Percentiles rank a stretch among this genome's conserved stretches.
These are phyloP conservation scores for Rhodotorula sp. DNA, from an alignment of 1,284 basidiomycete genomes.

Conservation along the genomic window DNA sequence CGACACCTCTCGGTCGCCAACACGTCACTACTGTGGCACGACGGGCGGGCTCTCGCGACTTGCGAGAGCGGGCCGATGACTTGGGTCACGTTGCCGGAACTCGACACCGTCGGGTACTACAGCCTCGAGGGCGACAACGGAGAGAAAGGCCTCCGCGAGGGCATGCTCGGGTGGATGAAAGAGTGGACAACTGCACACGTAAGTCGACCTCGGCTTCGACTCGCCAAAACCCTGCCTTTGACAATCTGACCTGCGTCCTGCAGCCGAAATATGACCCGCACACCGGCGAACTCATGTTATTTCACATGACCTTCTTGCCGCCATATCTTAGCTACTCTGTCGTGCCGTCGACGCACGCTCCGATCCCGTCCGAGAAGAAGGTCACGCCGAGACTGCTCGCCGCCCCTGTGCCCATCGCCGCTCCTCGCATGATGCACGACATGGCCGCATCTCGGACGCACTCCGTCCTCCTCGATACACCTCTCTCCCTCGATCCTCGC, in stretches of 20 bases:
- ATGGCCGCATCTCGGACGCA: slow-evolving; percentile 52
- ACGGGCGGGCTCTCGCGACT: slow-evolving; percentile 53
- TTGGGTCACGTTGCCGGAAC: slow-evolving; percentile 52
- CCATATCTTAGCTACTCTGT: slow-evolving; percentile 54
- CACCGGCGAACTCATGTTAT: slow-evolving; percentile 54
- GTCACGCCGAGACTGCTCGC: slow-evolving; percentile 30
- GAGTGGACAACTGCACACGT: slow-evolving; percentile 56
- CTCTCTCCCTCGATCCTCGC: slow-evolving; percentile 54
- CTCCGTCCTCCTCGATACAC: slow-evolving; percentile 55
- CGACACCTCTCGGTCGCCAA: slow-evolving; percentile 54
- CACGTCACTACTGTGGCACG: slow-evolving; percentile 53
- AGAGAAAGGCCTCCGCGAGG: slow-evolving; percentile 41
- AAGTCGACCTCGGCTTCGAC: neutral
- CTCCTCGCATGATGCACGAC: slow-evolving; percentile 56
- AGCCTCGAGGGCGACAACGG: slow-evolving; percentile 42
- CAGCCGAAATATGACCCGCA: slow-evolving; percentile 53
- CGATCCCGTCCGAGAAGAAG: slow-evolving; percentile 21
- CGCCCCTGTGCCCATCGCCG: slow-evolving; percentile 36
- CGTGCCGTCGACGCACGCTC: slow-evolving; percentile 45
- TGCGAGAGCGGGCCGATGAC: slow-evolving; percentile 56
- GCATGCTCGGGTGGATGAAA: slow-evolving; percentile 45
- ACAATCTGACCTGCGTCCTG: neutral
- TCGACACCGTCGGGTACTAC: slow-evolving; percentile 54
- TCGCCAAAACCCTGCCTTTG: neutral
- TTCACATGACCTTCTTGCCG: slow-evolving; percentile 52